Evolutionary conservation across 2,329 filamentous ascomycete genomes (phyloP).

Genomic region (Ustulina deusta): DNA sequence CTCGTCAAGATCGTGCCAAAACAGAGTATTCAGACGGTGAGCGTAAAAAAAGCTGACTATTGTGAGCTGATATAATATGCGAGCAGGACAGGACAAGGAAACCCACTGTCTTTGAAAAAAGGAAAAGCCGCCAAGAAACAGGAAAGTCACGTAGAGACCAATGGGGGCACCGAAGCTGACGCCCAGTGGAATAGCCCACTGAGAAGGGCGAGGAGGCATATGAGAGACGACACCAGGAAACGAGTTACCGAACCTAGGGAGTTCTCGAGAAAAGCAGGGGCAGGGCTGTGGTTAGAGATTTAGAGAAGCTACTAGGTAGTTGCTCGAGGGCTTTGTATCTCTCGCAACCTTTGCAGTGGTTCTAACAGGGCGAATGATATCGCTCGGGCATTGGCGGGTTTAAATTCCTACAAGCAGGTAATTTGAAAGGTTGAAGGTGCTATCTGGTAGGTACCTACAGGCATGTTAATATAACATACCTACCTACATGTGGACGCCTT

Average conservation of each 20-base stretch:
- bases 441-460: too few species aligned
- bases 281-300: not conserved
- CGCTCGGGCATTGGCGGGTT: too few species aligned
- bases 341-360: not conserved
- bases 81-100: not conserved
- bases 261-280: not conserved
- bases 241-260: not conserved
- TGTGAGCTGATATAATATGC: conserved; percentile 1
- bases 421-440: too few species aligned
- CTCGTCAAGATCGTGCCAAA: conserved; percentile 78
- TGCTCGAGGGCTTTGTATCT: not conserved
- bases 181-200: conserved; percentile 55
- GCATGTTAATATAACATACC: too few species aligned
- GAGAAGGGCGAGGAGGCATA: conserved; percentile 50
- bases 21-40: conserved; percentile 79
- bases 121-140: conserved; percentile 75
- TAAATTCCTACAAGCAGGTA: too few species aligned
- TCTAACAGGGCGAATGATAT: too few species aligned
- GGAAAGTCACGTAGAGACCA: conserved; percentile 73
- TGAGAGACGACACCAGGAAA: not conserved
- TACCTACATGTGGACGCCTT: too few species aligned
- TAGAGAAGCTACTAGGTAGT: not conserved
- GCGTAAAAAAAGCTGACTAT: conserved; percentile 80
- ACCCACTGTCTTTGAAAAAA: conserved; percentile 84
- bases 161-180: conserved; percentile 69